Evolutionary conservation across 108 stramenopile species (phyloP), one percentile per base, ranked within the genome.

Genomic region (Conticribra weissflogii): DNA sequence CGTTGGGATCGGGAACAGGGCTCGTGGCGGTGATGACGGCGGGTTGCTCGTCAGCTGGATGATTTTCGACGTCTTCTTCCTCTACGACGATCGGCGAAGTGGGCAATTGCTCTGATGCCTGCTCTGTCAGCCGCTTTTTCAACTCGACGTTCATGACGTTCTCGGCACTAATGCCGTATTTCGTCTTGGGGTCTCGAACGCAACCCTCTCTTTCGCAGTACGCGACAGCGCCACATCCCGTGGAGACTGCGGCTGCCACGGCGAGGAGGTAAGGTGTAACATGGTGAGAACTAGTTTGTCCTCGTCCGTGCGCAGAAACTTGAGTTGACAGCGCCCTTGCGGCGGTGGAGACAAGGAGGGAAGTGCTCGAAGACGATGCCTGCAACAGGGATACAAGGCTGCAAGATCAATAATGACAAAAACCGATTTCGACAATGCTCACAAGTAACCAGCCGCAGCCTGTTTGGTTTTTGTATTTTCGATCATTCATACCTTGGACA

Each of bases 111-210:
- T 51, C 48, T 45, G 46, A 45, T 33, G 36, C 36, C 36, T 30
- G 58, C 36, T 78, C 69, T 54, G 77, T 63, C 50, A 54, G 19
- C 9, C 64, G 53, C 45, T 64, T 65, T 50, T 47, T 70, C 49
- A 78, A 46, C 56, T 78, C 77, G 45, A 66, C 59, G 64, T 66
- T 59, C 32, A 78, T 16, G 27, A 54, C 56, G 31, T 66, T 66
- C 64, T 78, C 77, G 34, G 77, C 77, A 47, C 60, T 63, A 3
- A 78, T 25, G 44, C 77, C 77, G 25, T 66, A 78, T 8, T 58
- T 1, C 2, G 77, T 78, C 61, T 78, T 78, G 64, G 77, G 77
- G 49, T 78, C 77, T 33, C 69, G 69, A 7, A 78, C 77, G 19
- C 54, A 69, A 16, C 77, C 77, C 36, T 78, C 77, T 66, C 77